Base-by-base conservation (phyloP, 1,284 basidiomycete species). In the Wallemia mellicola region DNA sequence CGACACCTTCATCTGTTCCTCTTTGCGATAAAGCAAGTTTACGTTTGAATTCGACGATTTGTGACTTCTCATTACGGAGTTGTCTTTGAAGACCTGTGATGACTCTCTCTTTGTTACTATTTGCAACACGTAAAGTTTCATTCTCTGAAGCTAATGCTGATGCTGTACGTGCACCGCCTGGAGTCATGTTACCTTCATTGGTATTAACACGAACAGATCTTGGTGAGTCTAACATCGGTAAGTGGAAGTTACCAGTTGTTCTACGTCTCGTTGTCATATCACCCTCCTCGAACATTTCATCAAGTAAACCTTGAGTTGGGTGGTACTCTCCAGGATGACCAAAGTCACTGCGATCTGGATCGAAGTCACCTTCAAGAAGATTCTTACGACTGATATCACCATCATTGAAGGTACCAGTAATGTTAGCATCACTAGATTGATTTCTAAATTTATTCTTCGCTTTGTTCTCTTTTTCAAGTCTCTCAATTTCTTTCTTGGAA, bases 81-180 rank as follows among this genome's bases (percentile, higher is more conserved):
- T 80, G 80, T 55, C 79, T 77, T 66, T 84, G 82, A 61, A 88
- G 75, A 2, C 83, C 85, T 62, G 75, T 76, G 65, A 88, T 82
- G 66, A 84, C 82, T 60, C 83, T 72, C 66, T 48, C 38, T 22
- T 48, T 48, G 38, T 48, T 48, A 3, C 38, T n/a, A 48, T 48
- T 11, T 3, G 38, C 38, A n/a, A 48, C 38, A n/a, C 38, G 38
- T 22, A 48, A n/a, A 5, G 38, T 48, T 22, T 48, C 38, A 48
- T 48, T 48, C 19, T 48, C 38, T 7, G 38, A 48, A 48, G 38
- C 38, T 11, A 48, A n/a, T 17, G 38, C 38, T 5, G 38, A 17
- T 5, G 38, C 38, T 3, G 38, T 48, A n/a, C 38, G 38, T 11
- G 38, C 38, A n/a, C 38, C 38, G 19, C 38, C 38, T 48, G 38